These are phyloP conservation scores for Jaminaea rosea DNA, from an alignment of 1,284 basidiomycete species.

Conservation along the genomic window DNA sequence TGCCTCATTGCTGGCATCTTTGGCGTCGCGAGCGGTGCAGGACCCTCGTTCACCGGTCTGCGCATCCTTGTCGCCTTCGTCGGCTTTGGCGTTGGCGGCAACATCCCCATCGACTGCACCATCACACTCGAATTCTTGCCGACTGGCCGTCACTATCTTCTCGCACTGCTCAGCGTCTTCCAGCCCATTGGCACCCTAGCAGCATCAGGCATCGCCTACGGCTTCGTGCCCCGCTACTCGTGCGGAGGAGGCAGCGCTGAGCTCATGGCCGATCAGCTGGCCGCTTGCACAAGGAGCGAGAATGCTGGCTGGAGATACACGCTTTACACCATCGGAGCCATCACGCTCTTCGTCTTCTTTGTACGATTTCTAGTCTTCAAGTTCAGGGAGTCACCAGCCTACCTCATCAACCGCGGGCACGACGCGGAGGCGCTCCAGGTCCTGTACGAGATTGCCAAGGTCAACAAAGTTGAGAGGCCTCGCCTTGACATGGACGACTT, in stretches of 20 bases:
- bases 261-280: constrained; percentile 1
- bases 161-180: constrained; percentile 23
- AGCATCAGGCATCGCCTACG: constrained; percentile 34
- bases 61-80: constrained; percentile 26
- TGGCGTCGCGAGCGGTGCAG: constrained; percentile 28
- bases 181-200: constrained; percentile 42
- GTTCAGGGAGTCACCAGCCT: constrained; percentile 41
- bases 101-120: constrained; percentile 37
- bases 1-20: constrained; percentile 32
- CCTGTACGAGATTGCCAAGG: constrained; percentile 22
- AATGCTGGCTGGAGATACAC: constrained; percentile 45
- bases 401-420: constrained; percentile 26
- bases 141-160: constrained; percentile 22
- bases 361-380: constrained; percentile 37
- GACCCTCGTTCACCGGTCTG: constrained; percentile 24
- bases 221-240: constrained; percentile 28
- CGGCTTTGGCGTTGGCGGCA: constrained; percentile 37
- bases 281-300: constrained; percentile 16
- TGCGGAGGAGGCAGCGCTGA: constrained; percentile 12
- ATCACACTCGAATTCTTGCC: constrained; percentile 38
- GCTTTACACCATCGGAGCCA: constrained; percentile 35
- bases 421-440: constrained; percentile 30
- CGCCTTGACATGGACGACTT: constrained; percentile 48
- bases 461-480: constrained; percentile 46
- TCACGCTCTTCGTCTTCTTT: constrained; percentile 39